Percentiles rank a stretch among this genome's conserved stretches.
Conservation (phyloP, 495 filamentous ascomycete species). For the Aspergillus nidulans region DNA sequence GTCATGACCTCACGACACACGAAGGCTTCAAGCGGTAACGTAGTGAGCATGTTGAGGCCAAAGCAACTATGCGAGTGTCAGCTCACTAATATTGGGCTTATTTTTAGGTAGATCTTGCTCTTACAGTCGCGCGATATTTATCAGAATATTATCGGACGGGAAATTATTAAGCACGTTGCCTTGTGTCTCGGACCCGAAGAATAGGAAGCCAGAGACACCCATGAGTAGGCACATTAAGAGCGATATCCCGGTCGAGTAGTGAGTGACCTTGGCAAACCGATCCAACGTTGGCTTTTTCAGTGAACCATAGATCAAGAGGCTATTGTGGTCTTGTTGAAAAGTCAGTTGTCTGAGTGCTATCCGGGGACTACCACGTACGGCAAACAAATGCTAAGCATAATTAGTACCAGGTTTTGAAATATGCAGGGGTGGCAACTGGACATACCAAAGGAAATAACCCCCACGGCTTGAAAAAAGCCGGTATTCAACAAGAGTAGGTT, state of each 20-base stretch:
- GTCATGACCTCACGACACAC: constrained; percentile 96
- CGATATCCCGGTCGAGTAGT: constrained; percentile 84
- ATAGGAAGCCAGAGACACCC: constrained; percentile 86
- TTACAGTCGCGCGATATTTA: constrained; percentile 87
- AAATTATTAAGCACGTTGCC: constrained; percentile 99
- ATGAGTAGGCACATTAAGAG: constrained; percentile 84
- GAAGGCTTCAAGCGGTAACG: constrained; percentile 90
- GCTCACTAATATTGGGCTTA: constrained; percentile 1
- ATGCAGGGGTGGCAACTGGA: not conserved
- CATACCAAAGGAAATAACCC: constrained; percentile 94
- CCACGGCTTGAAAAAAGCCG: constrained; percentile 91
- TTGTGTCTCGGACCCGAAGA: constrained; percentile 83
- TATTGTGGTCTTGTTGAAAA: constrained; percentile 76
- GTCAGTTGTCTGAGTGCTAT: constrained; percentile 11
- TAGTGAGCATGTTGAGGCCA: constrained; percentile 97
- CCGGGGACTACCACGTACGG: constrained; percentile 43
- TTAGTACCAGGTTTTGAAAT: constrained; percentile 26
- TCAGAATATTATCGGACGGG: constrained; percentile 78
- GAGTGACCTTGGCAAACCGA: constrained; percentile 86
- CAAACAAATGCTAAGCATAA: constrained; percentile 71
- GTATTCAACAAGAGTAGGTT: constrained; percentile 66
- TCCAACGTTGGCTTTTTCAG: constrained; percentile 90
- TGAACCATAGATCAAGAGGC: constrained; percentile 93
- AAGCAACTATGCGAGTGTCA: constrained; percentile 56
- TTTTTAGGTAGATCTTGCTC: constrained; percentile 6